Evolutionary conservation across 2,329 filamentous ascomycete species (phyloP), one percentile per base, ranked within the genome.

Genomic region (Colletotrichum sp.): DNA sequence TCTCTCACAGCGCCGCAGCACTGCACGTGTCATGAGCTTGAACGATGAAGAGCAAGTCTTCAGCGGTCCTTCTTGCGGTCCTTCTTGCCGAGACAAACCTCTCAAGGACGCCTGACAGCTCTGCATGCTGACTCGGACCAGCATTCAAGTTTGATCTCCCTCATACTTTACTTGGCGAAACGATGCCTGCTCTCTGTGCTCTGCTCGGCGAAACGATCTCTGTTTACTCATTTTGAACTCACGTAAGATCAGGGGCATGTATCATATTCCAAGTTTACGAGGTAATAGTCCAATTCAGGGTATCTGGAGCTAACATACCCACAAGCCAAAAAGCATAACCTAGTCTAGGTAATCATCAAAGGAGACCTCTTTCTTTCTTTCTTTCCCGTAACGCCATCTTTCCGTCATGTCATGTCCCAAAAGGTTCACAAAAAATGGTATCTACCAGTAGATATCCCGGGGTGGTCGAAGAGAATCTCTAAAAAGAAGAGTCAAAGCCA

Each of bases 371-470:
- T 43, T 34, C 24, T 66, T 43, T 34, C 24, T 66, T 61, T 39
- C 61, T 32, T 36, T 36, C 10, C 43, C n/a, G 7, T 15, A 75
- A 75, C 69, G 69, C 73, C 73, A 24, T 16, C 24, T n/a, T 64
- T 26, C 55, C 5, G 13, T 39, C 13, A 61, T 39, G 34, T 72
- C 30, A 13, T 67, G 68, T 30, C 30, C 28, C 21, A 24, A 36
- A 48, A 34, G 16, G 26, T 34, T 48, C 21, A 24, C 32, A 9
- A 18, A 66, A 48, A 65, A 18, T n/a, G 43, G 64, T 61, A 60
- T 73, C 74, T 69, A 74, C 59, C 71, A 60, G 71, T 67, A 74
- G 59, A 74, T 76, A 21, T 64, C 26, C 34, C 6, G 43, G 60
- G 60, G 15, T 26, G 48, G 59, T 63, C 59, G 32, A 63, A 69